phyloP scores from a whole-genome alignment of 1,284 basidiomycete genomes.

The Ceratobasidium sp. region DNA sequence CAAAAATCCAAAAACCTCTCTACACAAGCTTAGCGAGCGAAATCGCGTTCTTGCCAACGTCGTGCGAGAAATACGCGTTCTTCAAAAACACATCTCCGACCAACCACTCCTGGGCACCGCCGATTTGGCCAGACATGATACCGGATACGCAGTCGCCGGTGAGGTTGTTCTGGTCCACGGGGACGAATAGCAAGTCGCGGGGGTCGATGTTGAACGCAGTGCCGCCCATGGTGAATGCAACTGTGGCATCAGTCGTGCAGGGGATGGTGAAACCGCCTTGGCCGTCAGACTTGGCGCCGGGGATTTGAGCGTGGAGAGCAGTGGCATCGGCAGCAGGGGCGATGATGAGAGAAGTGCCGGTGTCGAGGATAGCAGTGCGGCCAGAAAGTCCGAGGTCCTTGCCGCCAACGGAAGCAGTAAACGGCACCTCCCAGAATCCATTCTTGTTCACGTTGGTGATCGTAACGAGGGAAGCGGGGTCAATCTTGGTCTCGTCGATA shows the following conservation, averaged over 20 bases:
- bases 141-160: constrained; percentile 80
- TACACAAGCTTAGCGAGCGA: constrained; percentile 73
- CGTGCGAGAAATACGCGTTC: constrained; percentile 83
- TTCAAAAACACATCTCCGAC: constrained; percentile 80
- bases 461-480: constrained; percentile 66
- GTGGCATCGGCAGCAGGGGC: constrained; percentile 71
- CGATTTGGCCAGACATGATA: constrained; percentile 74
- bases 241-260: constrained; percentile 74
- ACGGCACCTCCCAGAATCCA: constrained; percentile 84
- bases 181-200: constrained; percentile 78
- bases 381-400: constrained; percentile 66
- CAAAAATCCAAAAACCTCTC: constrained; percentile 8
- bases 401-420: constrained; percentile 72
- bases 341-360: constrained; percentile 75
- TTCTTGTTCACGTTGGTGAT: constrained; percentile 70
- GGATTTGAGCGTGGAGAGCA: constrained; percentile 70
- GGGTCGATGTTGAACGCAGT: constrained; percentile 73
- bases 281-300: constrained; percentile 71
- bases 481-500: constrained; percentile 79
- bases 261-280: constrained; percentile 83
- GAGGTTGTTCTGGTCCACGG: constrained; percentile 72
- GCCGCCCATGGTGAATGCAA: constrained; percentile 79
- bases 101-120: constrained; percentile 78
- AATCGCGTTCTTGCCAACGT: constrained; percentile 76
- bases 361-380: constrained; percentile 83